Conservation (phyloP, 495 filamentous ascomycete genomes). For the Talaromyces wortmannii region DNA sequence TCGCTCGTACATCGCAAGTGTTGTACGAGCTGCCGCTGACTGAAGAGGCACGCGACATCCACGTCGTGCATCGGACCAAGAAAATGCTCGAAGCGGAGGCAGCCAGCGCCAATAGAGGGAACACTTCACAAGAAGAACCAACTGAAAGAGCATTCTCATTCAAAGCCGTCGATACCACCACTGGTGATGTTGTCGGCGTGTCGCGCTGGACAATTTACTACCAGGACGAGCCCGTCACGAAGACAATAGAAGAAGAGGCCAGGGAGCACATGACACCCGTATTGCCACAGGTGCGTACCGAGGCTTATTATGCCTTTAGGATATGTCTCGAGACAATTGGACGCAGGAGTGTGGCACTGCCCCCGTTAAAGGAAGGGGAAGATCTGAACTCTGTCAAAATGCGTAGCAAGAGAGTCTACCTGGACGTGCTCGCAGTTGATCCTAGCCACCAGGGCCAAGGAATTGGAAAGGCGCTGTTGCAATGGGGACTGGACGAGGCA, state of each 20-base stretch:
- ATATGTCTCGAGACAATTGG: background rate
- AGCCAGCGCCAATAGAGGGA: background rate
- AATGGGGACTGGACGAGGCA: slow-evolving; percentile 41
- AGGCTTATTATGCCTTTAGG: slow-evolving; percentile 17
- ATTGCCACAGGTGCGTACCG: slow-evolving; percentile 3
- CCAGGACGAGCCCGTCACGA: slow-evolving; percentile 5
- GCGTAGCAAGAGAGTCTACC: slow-evolving; percentile 2
- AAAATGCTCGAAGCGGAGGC: background rate
- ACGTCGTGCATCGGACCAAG: background rate
- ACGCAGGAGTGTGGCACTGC: background rate
- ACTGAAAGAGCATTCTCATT: background rate
- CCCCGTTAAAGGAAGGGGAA: background rate
- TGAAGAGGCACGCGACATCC: background rate
- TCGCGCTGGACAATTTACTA: slow-evolving; percentile 15
- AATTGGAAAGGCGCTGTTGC: slow-evolving; percentile 36
- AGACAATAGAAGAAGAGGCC: slow-evolving; percentile 7
- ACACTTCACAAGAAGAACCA: background rate
- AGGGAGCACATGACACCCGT: background rate
- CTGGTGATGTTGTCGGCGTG: slow-evolving; percentile 15
- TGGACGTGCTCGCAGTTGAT: slow-evolving; percentile 41
- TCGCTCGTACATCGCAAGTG: background rate
- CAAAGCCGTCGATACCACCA: slow-evolving; percentile 8
- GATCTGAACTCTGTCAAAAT: background rate
- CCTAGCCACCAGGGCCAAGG: slow-evolving; percentile 43
- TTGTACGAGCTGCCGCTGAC: background rate